Evolutionary conservation across 169 alveolate genomes (phyloP).

Genomic region (Plasmodium ovale): DNA sequence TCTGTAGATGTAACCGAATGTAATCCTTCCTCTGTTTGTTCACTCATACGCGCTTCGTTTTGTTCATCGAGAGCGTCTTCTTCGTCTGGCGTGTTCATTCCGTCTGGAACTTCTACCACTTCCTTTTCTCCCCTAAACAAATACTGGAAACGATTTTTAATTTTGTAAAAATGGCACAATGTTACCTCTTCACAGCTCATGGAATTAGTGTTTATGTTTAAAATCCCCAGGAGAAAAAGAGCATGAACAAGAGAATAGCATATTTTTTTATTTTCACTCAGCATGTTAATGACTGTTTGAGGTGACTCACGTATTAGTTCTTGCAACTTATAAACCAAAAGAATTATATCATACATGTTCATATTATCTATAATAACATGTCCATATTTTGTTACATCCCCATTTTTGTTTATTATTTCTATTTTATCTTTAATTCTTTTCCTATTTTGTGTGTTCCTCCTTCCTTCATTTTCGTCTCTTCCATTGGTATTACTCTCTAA

Average conservation of each 20-base stretch:
- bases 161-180: not conserved
- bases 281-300: conserved; percentile 40
- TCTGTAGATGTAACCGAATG: too few relatives aligned
- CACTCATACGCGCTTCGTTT: too few relatives aligned
- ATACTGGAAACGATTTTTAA: conserved; percentile 48
- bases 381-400: conserved; percentile 50
- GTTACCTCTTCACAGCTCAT: conserved; percentile 38
- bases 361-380: conserved; percentile 21
- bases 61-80: too few relatives aligned
- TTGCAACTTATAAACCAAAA: conserved; percentile 28
- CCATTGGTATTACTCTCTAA: too few relatives aligned
- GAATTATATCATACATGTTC: conserved; percentile 57
- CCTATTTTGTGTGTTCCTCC: not conserved
- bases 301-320: conserved; percentile 44
- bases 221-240: conserved; percentile 64
- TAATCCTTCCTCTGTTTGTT: too few relatives aligned
- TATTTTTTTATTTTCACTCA: conserved; percentile 28
- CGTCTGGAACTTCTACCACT: too few relatives aligned
- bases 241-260: conserved; percentile 59
- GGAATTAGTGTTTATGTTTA: conserved; percentile 12
- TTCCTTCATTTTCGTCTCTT: not conserved
- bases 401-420: conserved; percentile 45
- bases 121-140: conserved; percentile 2
- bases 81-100: too few relatives aligned
- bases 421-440: not conserved